phyloP scores from a whole-genome alignment of 139 green algal genomes.

The Mesotaenium endlicherianum region DNA sequence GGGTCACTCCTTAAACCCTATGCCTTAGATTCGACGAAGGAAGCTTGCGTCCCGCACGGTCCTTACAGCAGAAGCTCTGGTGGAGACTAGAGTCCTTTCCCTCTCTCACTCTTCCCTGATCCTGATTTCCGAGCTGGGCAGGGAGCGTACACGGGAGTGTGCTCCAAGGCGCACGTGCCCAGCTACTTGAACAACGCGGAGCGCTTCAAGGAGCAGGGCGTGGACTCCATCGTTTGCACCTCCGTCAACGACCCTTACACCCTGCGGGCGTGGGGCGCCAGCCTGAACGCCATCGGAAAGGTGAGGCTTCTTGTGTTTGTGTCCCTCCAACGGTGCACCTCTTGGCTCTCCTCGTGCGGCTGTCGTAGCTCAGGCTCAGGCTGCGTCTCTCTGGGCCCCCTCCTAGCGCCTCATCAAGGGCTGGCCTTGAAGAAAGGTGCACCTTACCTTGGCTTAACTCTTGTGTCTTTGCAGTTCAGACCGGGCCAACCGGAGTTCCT shows the following conservation, averaged over 20 bases:
- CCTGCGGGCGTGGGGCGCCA: slow-evolving; percentile 32
- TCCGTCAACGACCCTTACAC: slow-evolving; percentile 43
- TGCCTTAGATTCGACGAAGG: neutral
- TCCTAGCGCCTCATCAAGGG: neutral
- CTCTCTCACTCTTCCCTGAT: neutral
- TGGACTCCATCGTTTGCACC: slow-evolving; percentile 32
- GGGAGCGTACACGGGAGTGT: slow-evolving; percentile 44
- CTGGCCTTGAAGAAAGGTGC: neutral
- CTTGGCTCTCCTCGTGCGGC: neutral
- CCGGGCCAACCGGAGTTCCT: too few species aligned
- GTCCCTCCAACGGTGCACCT: neutral
- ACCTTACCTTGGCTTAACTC: neutral
- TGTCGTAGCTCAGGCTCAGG: neutral
- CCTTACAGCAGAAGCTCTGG: neutral
- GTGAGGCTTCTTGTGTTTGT: too few species aligned
- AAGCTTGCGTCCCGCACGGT: neutral
- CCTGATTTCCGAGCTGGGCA: neutral
- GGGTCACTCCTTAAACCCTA: neutral
- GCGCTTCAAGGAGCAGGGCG: slow-evolving; percentile 34
- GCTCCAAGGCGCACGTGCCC: slow-evolving; percentile 34
- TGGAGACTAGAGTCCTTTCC: neutral
- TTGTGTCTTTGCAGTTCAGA: neutral
- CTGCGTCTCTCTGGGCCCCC: neutral
- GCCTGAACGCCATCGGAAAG: slow-evolving; percentile 34
- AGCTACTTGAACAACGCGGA: slow-evolving; percentile 31